These are phyloP conservation scores for Olyra latifolia DNA, from an alignment of 176 grass and related monocot species.

Conservation along the genomic window DNA sequence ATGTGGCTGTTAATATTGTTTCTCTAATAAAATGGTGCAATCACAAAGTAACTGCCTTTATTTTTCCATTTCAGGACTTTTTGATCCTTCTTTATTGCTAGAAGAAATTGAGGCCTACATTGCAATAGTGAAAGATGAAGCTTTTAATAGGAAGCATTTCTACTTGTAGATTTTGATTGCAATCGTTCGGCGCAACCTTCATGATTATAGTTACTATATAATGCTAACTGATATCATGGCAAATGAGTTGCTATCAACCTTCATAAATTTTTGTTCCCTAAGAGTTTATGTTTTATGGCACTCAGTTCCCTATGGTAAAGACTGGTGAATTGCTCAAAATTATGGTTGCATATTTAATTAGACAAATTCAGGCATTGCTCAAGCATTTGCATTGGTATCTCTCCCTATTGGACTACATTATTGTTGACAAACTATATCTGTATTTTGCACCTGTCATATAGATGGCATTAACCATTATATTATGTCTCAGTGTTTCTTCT, in stretches of 20 bases:
- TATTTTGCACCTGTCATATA: too few species aligned
- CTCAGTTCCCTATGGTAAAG: neutral
- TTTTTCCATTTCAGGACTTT: constrained; percentile 47
- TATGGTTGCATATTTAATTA: too few species aligned
- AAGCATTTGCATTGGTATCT: too few species aligned
- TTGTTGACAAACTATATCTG: too few species aligned
- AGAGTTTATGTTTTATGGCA: neutral
- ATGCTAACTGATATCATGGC: neutral
- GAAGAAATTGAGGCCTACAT: constrained; percentile 70
- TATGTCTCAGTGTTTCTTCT: too few species aligned
- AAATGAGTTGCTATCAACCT: neutral
- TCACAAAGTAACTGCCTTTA: neutral
- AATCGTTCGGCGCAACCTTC: too few species aligned
- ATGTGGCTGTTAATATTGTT: neutral
- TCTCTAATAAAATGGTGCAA: constrained; percentile 20
- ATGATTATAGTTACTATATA: neutral
- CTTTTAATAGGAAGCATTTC: constrained; percentile 76
- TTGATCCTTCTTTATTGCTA: constrained; percentile 63
- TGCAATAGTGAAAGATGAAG: constrained; percentile 66
- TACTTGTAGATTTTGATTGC: too few species aligned
- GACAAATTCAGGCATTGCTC: too few species aligned
- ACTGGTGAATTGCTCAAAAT: neutral
- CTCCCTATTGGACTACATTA: too few species aligned
- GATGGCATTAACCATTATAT: too few species aligned
- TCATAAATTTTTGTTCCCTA: neutral